Evolutionary conservation across 495 filamentous ascomycete genomes (phyloP).

Genomic region (Aspergillus mulundensis): DNA sequence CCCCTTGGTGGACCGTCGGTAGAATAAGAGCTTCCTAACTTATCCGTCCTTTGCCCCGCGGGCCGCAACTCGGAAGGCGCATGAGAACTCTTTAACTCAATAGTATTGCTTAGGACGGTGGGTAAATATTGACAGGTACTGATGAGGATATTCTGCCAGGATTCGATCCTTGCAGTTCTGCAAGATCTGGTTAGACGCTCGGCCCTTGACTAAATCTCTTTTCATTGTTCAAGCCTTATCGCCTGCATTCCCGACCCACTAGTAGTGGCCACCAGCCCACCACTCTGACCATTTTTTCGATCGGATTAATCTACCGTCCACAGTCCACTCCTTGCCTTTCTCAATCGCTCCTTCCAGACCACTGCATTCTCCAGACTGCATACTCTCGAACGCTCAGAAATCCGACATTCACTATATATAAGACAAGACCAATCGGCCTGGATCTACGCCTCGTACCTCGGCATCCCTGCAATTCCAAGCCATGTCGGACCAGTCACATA

Average conservation of each 20-base stretch:
- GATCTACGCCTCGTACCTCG: not conserved
- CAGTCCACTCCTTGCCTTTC: not conserved
- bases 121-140: not conserved
- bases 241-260: not conserved
- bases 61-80: not conserved
- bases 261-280: not conserved
- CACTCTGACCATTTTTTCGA: conserved; percentile 2
- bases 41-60: conserved; percentile 5
- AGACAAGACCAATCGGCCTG: not conserved
- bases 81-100: conserved; percentile 5
- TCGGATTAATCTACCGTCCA: conserved; percentile 5
- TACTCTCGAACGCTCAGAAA: not conserved
- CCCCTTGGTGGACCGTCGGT: too few species aligned
- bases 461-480: not conserved
- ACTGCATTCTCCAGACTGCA: not conserved
- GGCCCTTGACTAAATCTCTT: not conserved
- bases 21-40: too few species aligned
- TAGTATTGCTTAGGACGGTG: not conserved
- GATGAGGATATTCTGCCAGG: not conserved
- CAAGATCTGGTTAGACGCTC: not conserved
- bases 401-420: conserved; percentile 5
- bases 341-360: conserved; percentile 9
- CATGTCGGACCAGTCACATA: conserved; percentile 19
- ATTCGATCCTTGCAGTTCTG: not conserved
- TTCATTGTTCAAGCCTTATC: conserved; percentile 5